Evolutionary conservation across 1,284 basidiomycete genomes (phyloP), one percentile per base, ranked within the genome.

Genomic region (Neonothopanus nambi): DNA sequence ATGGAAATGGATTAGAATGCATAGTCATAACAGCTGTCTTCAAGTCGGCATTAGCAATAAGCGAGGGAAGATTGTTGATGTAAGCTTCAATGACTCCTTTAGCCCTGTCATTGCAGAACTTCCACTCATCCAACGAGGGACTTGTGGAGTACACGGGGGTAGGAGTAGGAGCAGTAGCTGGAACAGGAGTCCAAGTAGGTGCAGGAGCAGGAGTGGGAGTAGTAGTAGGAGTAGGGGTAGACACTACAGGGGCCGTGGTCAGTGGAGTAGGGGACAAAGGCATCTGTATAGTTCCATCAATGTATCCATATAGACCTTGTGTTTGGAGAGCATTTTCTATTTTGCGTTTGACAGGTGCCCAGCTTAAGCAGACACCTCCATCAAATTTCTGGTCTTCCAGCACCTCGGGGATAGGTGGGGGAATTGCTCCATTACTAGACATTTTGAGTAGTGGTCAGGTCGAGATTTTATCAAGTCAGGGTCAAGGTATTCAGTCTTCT

Each of bases 381-480:
- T 54, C 47, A 43, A 54, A 49, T 20, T 54, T 54, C 39, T n/a
- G 23, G 38, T 54, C 52, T 8, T 41, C 47, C 9, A 39, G 21
- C 9, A 54, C 39, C 7, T 54, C 46, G 17, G 46, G 36, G 17
- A 54, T 54, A 17, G 52, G 45, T 6, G 46, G 52, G 2, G 40
- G 52, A 24, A 54, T n/a, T n/a, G n/a, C n/a, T n/a, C n/a, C n/a
- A n/a, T n/a, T n/a, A n/a, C n/a, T n/a, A n/a, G n/a, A n/a, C n/a
- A n/a, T n/a, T n/a, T n/a, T n/a, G n/a, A n/a, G n/a, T n/a, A n/a
- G n/a, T n/a, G n/a, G n/a, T n/a, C n/a, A n/a, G n/a, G n/a, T n/a
- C n/a, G n/a, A n/a, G n/a, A n/a, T n/a, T n/a, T n/a, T n/a, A n/a
- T n/a, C n/a, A n/a, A n/a, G n/a, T n/a, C n/a, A n/a, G n/a, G n/a